phyloP scores from a whole-genome alignment of 306 rosid genomes.

The Vigna trinervia region DNA sequence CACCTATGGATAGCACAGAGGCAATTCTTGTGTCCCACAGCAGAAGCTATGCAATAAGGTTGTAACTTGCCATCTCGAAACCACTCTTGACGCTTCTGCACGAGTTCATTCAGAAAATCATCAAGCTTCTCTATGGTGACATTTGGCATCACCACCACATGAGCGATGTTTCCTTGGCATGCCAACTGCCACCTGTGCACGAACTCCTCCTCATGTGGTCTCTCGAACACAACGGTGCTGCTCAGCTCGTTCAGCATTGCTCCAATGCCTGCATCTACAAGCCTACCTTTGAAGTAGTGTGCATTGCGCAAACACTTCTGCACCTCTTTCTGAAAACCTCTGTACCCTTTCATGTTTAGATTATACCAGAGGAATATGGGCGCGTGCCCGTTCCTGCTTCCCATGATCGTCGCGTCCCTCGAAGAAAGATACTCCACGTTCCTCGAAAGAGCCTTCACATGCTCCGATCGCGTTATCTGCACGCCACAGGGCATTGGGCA shows the following conservation, averaged over 20 bases:
- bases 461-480: slow-evolving; percentile 18
- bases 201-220: slow-evolving; percentile 14
- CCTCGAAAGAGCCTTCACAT: background rate
- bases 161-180: slow-evolving; percentile 24
- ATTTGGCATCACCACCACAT: slow-evolving; percentile 22
- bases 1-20: slow-evolving; percentile 8
- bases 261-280: slow-evolving; percentile 19
- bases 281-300: background rate
- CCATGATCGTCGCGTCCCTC: slow-evolving; percentile 4
- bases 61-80: background rate
- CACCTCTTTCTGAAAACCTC: slow-evolving; percentile 15
- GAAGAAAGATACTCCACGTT: slow-evolving; percentile 5
- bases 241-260: slow-evolving; percentile 15
- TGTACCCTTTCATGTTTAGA: slow-evolving; percentile 24
- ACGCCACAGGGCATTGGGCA: slow-evolving; percentile 34
- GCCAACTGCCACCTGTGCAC: slow-evolving; percentile 30
- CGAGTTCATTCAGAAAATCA: slow-evolving; percentile 5
- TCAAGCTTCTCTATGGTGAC: slow-evolving; percentile 10
- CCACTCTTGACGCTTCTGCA: slow-evolving; percentile 22
- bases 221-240: slow-evolving; percentile 17
- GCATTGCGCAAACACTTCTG: slow-evolving; percentile 18
- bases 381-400: slow-evolving; percentile 10
- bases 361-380: slow-evolving; percentile 27
- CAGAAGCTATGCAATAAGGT: slow-evolving; percentile 21
- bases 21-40: background rate